A percentile compares a stretch with the other conserved stretches of the same genome.
Evolutionary conservation across 2,329 filamentous ascomycete species (phyloP).

Genomic region (Tolypocladium inflatum): DNA sequence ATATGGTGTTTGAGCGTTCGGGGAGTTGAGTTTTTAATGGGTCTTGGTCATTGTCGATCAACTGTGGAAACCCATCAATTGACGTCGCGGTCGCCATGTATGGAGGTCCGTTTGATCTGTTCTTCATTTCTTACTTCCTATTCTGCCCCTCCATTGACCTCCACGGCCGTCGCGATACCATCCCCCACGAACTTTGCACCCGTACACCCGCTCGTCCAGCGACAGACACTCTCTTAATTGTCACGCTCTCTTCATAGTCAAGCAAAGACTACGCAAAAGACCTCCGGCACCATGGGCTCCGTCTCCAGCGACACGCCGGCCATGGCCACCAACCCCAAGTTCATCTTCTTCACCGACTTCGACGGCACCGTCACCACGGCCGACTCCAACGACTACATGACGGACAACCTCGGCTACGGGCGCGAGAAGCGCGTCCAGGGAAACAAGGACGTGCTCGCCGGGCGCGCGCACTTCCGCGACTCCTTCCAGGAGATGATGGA

Average conservation of each 20-base stretch:
- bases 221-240: neutral
- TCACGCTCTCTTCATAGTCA: neutral
- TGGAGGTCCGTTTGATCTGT: neutral
- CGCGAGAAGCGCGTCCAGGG: slow-evolving; percentile 56
- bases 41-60: neutral
- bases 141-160: slow-evolving; percentile 4
- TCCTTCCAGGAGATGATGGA: slow-evolving; percentile 89
- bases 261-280: neutral
- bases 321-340: slow-evolving; percentile 62
- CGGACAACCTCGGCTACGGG: slow-evolving; percentile 87
- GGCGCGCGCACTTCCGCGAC: slow-evolving; percentile 67
- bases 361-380: slow-evolving; percentile 85
- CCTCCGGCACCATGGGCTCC: slow-evolving; percentile 29
- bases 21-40: slow-evolving; percentile 3
- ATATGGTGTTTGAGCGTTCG: neutral
- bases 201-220: neutral
- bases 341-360: slow-evolving; percentile 99
- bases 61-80: neutral
- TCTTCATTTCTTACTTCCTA: neutral
- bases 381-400: slow-evolving; percentile 63
- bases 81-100: neutral
- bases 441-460: slow-evolving; percentile 69
- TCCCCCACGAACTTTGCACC: neutral
- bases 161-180: slow-evolving; percentile 1
- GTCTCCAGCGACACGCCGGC: slow-evolving; percentile 39